Evolutionary conservation across 352 stramenopile species (phyloP).

Genomic region (Pythium rhizo-oryzae): DNA sequence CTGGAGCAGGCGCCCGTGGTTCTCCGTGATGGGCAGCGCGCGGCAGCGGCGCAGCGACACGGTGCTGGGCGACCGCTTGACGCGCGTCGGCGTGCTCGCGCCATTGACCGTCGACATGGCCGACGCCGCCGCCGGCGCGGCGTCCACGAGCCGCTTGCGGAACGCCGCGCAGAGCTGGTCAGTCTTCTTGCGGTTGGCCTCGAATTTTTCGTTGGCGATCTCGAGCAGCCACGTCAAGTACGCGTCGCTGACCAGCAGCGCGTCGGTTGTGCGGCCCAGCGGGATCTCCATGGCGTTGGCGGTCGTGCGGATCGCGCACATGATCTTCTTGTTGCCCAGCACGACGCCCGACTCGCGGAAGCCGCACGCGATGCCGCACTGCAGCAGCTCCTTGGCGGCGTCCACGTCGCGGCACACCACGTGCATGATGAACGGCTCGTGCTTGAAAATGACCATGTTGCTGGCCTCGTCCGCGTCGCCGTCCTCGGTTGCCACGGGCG

Average conservation of each 20-base stretch:
- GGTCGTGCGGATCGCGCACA: slow-evolving; percentile 91
- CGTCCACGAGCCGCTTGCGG: slow-evolving; percentile 41
- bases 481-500: neutral
- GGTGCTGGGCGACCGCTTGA: slow-evolving; percentile 23
- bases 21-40: slow-evolving; percentile 15
- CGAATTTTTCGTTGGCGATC: slow-evolving; percentile 87
- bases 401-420: slow-evolving; percentile 84
- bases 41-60: slow-evolving; percentile 27
- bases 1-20: slow-evolving; percentile 36
- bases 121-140: neutral
- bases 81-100: neutral
- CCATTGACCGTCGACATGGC: neutral
- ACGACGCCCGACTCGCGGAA: slow-evolving; percentile 92
- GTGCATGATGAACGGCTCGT: slow-evolving; percentile 94
- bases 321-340: slow-evolving; percentile 86
- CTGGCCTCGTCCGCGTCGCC: slow-evolving; percentile 22
- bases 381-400: slow-evolving; percentile 77
- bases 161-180: slow-evolving; percentile 72
- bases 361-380: slow-evolving; percentile 79
- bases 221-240: slow-evolving; percentile 81
- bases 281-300: slow-evolving; percentile 89
- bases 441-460: slow-evolving; percentile 91
- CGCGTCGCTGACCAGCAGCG: slow-evolving; percentile 64
- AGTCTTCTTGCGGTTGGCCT: slow-evolving; percentile 73
- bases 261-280: slow-evolving; percentile 46